Base-by-base conservation (phyloP, 73 alveolate species). In the Durusdinium trenchii region DNA sequence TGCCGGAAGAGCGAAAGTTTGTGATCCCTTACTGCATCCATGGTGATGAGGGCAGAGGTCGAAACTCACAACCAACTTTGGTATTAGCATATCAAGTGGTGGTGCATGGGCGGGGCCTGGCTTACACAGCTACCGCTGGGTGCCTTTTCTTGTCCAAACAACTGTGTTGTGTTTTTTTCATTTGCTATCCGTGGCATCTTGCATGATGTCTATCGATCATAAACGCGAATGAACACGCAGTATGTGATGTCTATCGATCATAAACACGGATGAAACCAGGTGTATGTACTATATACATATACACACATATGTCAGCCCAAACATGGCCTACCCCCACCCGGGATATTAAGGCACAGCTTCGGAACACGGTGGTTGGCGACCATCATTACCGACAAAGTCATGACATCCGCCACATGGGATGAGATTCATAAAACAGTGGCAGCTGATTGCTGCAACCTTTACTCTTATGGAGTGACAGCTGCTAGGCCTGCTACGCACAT, bases 41-140 rank as follows among this genome's bases (percentile, higher is more conserved):
- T 48, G 91, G 91, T 28, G 91, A 81, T 48, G 91, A 81, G 47
- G 91, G 91, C 3, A 23, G 91, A 28, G 91, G 91, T 6, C 16
- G 47, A 16, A 47, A 47, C 46, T 26, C 6, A 35, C 32, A 6
- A 23, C 91, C 91, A 4, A 81, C 69, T 32, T 54, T 81, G n/a
- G 69, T 81, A 26, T 6, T 47, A 5, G 67, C 91, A 42, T 81
- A 47, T 47, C 91, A 81, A 40, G 20, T 23, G 64, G 46, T 81
- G 46, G 47, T 81, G 3, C 30, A 64, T 45, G 71, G 30, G 0
- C 71, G 91, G 6, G 91, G 91, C 48, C 23, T 47, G 91, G 47
- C 20, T 28, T 28, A 26, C 12, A 81, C 91, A 51, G 47, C 28
- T 32, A 81, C 69, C 6, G 47, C 42, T 46, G 67, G 64, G 91